These are phyloP conservation scores for Cercophora sp. DNA, from an alignment of 495 filamentous ascomycete genomes.

Conservation along the genomic window DNA sequence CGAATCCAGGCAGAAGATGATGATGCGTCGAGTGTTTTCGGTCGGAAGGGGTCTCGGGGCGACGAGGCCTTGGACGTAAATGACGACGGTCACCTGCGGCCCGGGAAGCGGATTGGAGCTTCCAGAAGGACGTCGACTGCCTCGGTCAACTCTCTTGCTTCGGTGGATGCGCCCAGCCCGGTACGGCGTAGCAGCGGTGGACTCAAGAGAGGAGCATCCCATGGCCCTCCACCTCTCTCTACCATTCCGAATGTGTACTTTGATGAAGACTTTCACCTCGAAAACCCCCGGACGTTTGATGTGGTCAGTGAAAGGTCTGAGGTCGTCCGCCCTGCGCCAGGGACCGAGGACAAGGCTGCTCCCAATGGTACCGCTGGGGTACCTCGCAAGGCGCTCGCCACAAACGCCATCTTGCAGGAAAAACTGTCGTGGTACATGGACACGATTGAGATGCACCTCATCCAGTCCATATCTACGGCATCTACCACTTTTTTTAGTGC, in stretches of 20 bases:
- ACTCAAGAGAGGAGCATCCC: constrained; percentile 45
- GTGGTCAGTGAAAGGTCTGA: constrained; percentile 95
- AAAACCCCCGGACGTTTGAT: constrained; percentile 95
- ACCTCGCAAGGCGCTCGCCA: constrained; percentile 84
- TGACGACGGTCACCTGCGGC: constrained; percentile 45
- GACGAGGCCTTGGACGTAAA: constrained; percentile 49
- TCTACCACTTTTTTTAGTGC: constrained; percentile 97
- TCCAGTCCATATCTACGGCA: constrained; percentile 90
- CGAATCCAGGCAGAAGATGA: constrained; percentile 68
- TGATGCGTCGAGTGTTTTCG: constrained; percentile 43
- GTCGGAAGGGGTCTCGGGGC: constrained; percentile 34
- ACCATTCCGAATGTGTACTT: constrained; percentile 94
- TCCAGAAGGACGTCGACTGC: constrained; percentile 43
- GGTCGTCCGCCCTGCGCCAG: constrained; percentile 67
- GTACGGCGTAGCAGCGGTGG: constrained; percentile 51
- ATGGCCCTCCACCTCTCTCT: constrained; percentile 76
- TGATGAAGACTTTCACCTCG: constrained; percentile 89
- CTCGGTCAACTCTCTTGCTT: constrained; percentile 45
- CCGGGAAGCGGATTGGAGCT: constrained; percentile 36
- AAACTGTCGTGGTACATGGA: constrained; percentile 99
- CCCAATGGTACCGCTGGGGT: constrained; percentile 60
- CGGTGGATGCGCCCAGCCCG: constrained; percentile 45
- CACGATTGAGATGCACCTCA: constrained; percentile 95
- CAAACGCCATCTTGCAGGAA: constrained; percentile 97
- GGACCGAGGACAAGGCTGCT: constrained; percentile 50